A percentile compares a stretch with the other conserved stretches of the same genome.
phyloP scores from a whole-genome alignment of 2,329 filamentous ascomycete genomes.

The Rutstroemia sp. region DNA sequence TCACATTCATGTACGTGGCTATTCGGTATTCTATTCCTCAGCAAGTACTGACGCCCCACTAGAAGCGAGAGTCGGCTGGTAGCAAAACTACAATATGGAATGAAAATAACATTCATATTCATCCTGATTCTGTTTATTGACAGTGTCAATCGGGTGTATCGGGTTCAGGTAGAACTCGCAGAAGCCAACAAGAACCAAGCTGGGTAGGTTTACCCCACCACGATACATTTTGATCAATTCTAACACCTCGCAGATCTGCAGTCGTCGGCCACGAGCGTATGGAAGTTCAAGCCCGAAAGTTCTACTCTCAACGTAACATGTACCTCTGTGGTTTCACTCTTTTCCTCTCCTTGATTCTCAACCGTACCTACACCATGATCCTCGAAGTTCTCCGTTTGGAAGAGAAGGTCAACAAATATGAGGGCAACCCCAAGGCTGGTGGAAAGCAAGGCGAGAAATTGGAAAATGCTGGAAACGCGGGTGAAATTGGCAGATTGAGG shows the following conservation, averaged over 20 bases:
- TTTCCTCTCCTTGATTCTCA: conserved; percentile 96
- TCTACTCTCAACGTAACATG: conserved; percentile 99
- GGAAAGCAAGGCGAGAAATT: conserved; percentile 67
- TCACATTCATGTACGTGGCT: conserved; percentile 80
- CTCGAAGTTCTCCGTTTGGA: conserved; percentile 57
- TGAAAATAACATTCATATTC: conserved; percentile 99
- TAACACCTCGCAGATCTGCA: conserved; percentile 42
- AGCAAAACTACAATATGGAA: conserved; percentile 91
- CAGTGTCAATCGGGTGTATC: conserved; percentile 91
- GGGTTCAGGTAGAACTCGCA: conserved; percentile 83
- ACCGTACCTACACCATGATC: conserved; percentile 92
- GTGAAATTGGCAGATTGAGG: conserved; percentile 64
- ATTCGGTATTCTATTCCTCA: conserved; percentile 27
- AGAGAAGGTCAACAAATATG: conserved; percentile 79
- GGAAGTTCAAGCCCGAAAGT: conserved; percentile 98
- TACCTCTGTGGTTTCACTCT: conserved; percentile 99
- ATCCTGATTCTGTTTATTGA: conserved; percentile 97
- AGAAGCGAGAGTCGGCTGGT: conserved; percentile 43
- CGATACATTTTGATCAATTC: conserved; percentile 5
- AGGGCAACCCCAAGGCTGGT: conserved; percentile 54
- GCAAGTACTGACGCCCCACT: conserved; percentile 15
- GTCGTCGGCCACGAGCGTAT: conserved; percentile 89
- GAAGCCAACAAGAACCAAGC: conserved; percentile 56
- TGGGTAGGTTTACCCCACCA: conserved; percentile 19
- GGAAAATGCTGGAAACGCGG: conserved; percentile 63